Base-by-base conservation (phyloP, 1,284 basidiomycete species). In the Ustilago nuda region DNA sequence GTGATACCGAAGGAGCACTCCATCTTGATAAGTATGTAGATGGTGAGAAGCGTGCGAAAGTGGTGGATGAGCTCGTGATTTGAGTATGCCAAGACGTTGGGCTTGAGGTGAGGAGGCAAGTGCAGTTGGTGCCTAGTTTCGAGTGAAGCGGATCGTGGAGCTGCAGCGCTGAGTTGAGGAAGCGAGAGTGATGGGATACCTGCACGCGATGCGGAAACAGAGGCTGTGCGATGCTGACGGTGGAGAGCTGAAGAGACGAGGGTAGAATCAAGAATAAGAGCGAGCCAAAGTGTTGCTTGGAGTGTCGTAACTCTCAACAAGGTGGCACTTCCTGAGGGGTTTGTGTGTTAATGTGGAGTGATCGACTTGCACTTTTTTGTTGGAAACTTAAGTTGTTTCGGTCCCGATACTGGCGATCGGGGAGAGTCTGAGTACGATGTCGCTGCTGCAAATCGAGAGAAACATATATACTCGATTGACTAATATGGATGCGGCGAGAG, bases 1-100 rank as follows among this genome's bases (percentile, higher is more conserved):
- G 85, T 86, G 74, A 89, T 87, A 56, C 88, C 88, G 72, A 89
- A 88, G 12, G 88, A 86, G 78, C 88, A 88, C 85, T 89, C 84
- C 84, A 85, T 85, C 48, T 60, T 82, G 64, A 56, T 35, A 41
- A 48, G 36, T 60, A 37, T 48, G 13, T 33, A 39, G 5, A n/a
- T 9, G 45, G 33, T 37, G 43, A 27, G 9, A 8, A 27, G n/a
- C 8, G 27, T 23, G 46, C 27, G 23, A 32, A 30, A 46, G 35
- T 32, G 19, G 32, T 6, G 30, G 9, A 41, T 1, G 19, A 30
- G 9, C 23, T 23, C n/a, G 23, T 19, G 43, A 45, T 45, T 19
- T 4, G n/a, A 19, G 43, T 6, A 19, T 15, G 9, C 13, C 1
- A 45, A 19, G 52, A 53, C 43, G n/a, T 45, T 45, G n/a, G 15